Base-by-base conservation (phyloP, 1,139 yeast species). In the Geotrichum reessii region DNA sequence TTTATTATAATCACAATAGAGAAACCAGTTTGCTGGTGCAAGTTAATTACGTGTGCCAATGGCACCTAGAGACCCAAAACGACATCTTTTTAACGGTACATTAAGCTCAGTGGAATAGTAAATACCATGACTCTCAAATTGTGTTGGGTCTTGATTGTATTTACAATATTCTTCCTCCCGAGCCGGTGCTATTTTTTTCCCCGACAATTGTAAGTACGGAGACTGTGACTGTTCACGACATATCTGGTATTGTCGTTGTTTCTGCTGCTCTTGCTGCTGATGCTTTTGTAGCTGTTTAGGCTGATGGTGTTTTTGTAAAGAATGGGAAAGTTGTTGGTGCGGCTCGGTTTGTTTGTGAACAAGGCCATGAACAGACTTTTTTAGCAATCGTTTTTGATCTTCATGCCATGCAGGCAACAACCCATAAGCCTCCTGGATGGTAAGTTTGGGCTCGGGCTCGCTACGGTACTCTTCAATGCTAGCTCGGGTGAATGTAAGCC, bases 401-500 rank as follows among this genome's bases (percentile, higher is more conserved):
- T 31, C 21, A 9, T 49, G 55, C 59, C 59, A 56, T 14, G 53
- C 44, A 21, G 59, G 56, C 4, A 37, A 44, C 8, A 51, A 47
- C 5, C 50, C 11, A 1, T 33, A 27, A 7, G 42, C 46, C 12
- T 47, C 52, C 9, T 52, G 27, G 9, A 56, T 33, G 6, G 50
- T 25, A 22, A 37, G 37, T 3, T 51, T 49, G 21, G 47, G 44
- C 37, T 62, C 62, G 5, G 63, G 55, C 50, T 66, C 69, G 14
- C 27, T 51, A 17, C 69, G 62, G 53, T 66, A 66, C 17, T 47
- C 44, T 6, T 49, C 40, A 53, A 66, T 31, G n/a, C 52, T 58
- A 25, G 12, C 31, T 3, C 62, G 50, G 27, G 69, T 66, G 9
- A 44, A 31, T 19, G 24, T 47, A 21, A 66, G 51, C 63, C 64